Base-by-base conservation (phyloP, 1,284 basidiomycete species). In the Mycena citricolor region DNA sequence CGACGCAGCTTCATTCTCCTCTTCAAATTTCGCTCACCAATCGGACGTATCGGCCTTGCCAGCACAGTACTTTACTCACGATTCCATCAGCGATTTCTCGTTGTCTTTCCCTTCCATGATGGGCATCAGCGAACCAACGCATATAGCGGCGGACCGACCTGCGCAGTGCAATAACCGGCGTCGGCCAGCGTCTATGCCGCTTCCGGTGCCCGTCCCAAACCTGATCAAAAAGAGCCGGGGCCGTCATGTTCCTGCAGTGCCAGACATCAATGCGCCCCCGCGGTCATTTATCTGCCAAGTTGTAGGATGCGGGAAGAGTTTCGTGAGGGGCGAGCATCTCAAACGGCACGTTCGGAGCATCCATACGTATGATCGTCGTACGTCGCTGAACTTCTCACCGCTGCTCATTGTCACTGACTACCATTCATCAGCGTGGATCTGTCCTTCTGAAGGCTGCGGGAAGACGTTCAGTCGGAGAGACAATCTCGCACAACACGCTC, bases 391-490 rank as follows among this genome's bases (percentile, higher is more conserved):
- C 44, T 16, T 48, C 33, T 37, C 23, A 21, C 36, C 11, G 47
- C 38, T 21, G 32, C 16, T 21, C 30, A 13, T 21, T 48, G 16
- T 38, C n/a, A 22, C 30, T 16, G 10, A 12, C 35, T 39, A 43
- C 21, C 41, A 54, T 43, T 39, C 36, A 24, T 8, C 59, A 89
- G 89, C 88, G 20, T 79, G 83, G 64, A 67, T 69, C 28, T 92
- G 90, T 62, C 79, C 80, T 1, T 74, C 77, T 51, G 70, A 74
- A 12, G 77, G 77, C 2, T 92, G 89, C 65, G 76, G 71, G 44
- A 87, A 88, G 64, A 71, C 78, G 22, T 92, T 92, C 58, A 88
- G 83, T 61, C 73, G 90, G 33, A 76, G 83, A 54, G 90, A 92
- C 61, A 92, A 92, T 58, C 73, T 91, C 19, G 81, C 79, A 29